Conservation (phyloP, 768 basidiomycete genomes). For the Pleurotus ostreatus region DNA sequence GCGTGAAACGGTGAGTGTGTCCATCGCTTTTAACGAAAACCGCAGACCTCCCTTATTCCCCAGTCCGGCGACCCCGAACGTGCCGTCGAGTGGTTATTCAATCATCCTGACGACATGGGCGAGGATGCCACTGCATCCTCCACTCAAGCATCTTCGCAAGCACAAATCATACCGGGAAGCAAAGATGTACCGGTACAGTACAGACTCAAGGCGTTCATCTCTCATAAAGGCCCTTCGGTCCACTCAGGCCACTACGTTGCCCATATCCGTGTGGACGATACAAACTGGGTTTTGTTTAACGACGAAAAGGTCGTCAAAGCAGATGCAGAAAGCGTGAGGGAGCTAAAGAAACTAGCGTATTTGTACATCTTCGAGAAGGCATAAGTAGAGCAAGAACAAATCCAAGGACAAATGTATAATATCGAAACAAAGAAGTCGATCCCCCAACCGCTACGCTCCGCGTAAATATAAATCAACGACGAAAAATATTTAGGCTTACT, state of each 20-base stretch:
- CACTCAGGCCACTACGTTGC: constrained; percentile 95
- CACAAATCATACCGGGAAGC: constrained; percentile 40
- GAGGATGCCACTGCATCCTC: too few relatives aligned
- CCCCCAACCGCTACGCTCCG: too few relatives aligned
- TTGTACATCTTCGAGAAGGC: constrained; percentile 86
- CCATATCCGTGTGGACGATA: constrained; percentile 56
- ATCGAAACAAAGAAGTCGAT: too few relatives aligned
- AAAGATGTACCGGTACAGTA: constrained; percentile 69
- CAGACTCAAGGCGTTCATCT: constrained; percentile 88
- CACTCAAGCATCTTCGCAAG: constrained; percentile 13
- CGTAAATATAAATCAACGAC: too few relatives aligned
- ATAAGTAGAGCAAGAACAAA: constrained; percentile 12
- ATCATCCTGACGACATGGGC: constrained; percentile 83
- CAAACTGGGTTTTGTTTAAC: constrained; percentile 86
- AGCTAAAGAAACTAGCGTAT: constrained; percentile 84
- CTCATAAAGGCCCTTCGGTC: constrained; percentile 94
- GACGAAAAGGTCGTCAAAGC: constrained; percentile 96
- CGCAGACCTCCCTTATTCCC: too few relatives aligned
- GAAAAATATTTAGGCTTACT: too few relatives aligned
- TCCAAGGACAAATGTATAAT: too few relatives aligned
- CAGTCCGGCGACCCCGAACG: constrained; percentile 73
- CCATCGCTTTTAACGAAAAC: too few relatives aligned
- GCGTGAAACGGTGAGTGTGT: constrained; percentile 84
- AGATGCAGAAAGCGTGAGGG: constrained; percentile 75
- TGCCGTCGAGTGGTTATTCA: constrained; percentile 96